Percentiles rank a stretch among this genome's conserved stretches.
Evolutionary conservation across 352 stramenopile genomes (phyloP).

Genomic region (Phytophthora kernoviae): DNA sequence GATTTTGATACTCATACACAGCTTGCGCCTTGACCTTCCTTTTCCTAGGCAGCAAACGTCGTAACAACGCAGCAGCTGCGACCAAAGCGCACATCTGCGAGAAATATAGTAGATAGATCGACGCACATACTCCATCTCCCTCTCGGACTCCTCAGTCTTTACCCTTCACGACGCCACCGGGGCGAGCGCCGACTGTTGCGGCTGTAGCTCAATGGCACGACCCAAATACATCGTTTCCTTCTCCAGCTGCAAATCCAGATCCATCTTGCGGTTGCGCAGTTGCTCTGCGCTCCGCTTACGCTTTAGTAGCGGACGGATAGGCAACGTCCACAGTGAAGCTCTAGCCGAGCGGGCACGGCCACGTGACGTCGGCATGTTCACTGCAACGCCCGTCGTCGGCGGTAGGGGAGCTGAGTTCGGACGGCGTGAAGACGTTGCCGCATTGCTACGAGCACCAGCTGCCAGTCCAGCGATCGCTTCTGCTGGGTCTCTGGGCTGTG

Average conservation of each 20-base stretch:
- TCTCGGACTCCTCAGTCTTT: background rate
- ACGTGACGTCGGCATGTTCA: conserved; percentile 8
- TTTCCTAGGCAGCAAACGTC: no score
- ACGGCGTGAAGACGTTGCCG: conserved; percentile 15
- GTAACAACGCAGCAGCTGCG: no score
- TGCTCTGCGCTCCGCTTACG: conserved; percentile 54
- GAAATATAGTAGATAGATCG: no score
- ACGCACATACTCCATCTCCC: no score
- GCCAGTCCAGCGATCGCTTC: conserved; percentile 21
- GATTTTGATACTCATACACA: no score
- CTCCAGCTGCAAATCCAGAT: conserved; percentile 46
- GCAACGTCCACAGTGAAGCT: conserved; percentile 49
- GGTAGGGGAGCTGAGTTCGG: conserved; percentile 40
- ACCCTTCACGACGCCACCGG: conserved; percentile 17
- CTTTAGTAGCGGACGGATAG: conserved; percentile 54
- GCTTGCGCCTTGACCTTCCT: no score
- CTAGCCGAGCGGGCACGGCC: conserved; percentile 27
- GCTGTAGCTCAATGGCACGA: conserved; percentile 44
- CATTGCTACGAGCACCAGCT: conserved; percentile 5
- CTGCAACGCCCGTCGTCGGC: conserved; percentile 15
- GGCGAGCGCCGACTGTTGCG: conserved; percentile 28
- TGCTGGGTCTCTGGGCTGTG: conserved; percentile 23
- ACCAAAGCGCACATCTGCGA: no score
- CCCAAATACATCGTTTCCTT: conserved; percentile 37
- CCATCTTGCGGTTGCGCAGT: conserved; percentile 53